Base-by-base conservation (phyloP, 208 protist genomes). In the Acanthamoeba royreba region DNA sequence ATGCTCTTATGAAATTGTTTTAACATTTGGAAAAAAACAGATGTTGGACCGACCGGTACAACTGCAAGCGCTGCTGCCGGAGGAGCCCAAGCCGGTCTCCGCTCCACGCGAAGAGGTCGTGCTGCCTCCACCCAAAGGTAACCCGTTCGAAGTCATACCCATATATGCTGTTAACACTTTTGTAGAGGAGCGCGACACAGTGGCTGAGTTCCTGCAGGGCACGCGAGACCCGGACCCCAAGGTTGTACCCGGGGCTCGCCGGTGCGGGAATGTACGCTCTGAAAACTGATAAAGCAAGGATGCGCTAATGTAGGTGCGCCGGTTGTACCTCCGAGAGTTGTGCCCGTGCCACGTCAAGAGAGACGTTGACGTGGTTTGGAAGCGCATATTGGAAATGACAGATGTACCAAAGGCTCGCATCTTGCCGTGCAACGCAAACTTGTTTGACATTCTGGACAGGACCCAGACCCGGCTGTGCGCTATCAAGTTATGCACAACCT, bases 321-420 rank as follows among this genome's bases (percentile, higher is more conserved):
- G 42, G 43, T 45, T 86, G 0, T 86, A 86, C 13, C 58, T 95
- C 9, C 46, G 94, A n/a, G 81, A 92, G n/a, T 81, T 95, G 79
- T 95, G 94, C 22, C 94, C 94, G 90, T 95, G 94, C 31, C 92
- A 95, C 33, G 89, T 95, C 43, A 95, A 95, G 46, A 25, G 46
- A 0, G 94, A 95, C 40, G 49, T 93, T 19, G 94, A 93, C 2
- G 38, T 63, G 0, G 58, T 95, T 8, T 95, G 89, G 89, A 43
- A 83, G 33, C 15, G 94, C 17, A 93, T 95, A 9, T 88, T 95
- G 4, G 88, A 95, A 19, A 95, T 95, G 94, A 42, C 89, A 17
- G 38, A 28, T 31, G 77, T 86, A 86, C 46, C n/a, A n/a, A n/a
- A n/a, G n/a, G n/a, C n/a, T n/a, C n/a, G n/a, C n/a, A n/a, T n/a